A percentile compares a stretch with the other conserved stretches of the same genome.
Evolutionary conservation across 495 filamentous ascomycete genomes (phyloP).

Genomic region (Mycothermus thermophilus): DNA sequence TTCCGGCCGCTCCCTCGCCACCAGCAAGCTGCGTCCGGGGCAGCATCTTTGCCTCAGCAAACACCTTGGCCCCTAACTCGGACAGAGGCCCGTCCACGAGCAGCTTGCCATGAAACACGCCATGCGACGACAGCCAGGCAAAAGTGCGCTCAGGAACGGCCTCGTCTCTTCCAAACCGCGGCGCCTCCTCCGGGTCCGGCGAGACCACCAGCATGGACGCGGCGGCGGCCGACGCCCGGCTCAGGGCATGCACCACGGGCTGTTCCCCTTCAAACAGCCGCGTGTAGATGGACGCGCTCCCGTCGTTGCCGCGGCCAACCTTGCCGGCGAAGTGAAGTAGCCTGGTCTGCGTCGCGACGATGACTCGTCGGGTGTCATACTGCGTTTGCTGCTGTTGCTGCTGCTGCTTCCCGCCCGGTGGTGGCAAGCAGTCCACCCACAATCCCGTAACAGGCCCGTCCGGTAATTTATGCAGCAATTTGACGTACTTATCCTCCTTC

Average conservation of each 20-base stretch:
- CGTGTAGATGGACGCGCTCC: slow-evolving; percentile 66
- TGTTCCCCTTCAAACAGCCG: slow-evolving; percentile 80
- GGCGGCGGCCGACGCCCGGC: slow-evolving; percentile 37
- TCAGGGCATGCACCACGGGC: slow-evolving; percentile 56
- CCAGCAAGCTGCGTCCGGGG: slow-evolving; percentile 55
- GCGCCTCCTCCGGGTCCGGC: slow-evolving; percentile 49
- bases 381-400: slow-evolving; percentile 22
- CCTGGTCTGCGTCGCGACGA: slow-evolving; percentile 61
- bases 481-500: slow-evolving; percentile 84
- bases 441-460: slow-evolving; percentile 72
- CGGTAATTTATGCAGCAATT: slow-evolving; percentile 58
- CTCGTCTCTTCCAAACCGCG: slow-evolving; percentile 20
- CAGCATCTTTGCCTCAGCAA: slow-evolving; percentile 60
- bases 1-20: slow-evolving; percentile 49
- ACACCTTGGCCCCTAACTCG: slow-evolving; percentile 51
- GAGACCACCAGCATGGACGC: slow-evolving; percentile 58
- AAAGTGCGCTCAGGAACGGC: slow-evolving; percentile 56
- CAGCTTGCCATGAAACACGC: slow-evolving; percentile 76
- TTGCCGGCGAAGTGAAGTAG: slow-evolving; percentile 69
- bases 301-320: slow-evolving; percentile 62
- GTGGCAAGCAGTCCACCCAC: slow-evolving; percentile 57
- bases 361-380: slow-evolving; percentile 55
- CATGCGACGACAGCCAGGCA: slow-evolving; percentile 80
- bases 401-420: not conserved
- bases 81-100: slow-evolving; percentile 28